A percentile compares a stretch with the other conserved stretches of the same genome.
Evolutionary conservation across 2,329 filamentous ascomycete species (phyloP).

Genomic region (Cytospora leucostoma): DNA sequence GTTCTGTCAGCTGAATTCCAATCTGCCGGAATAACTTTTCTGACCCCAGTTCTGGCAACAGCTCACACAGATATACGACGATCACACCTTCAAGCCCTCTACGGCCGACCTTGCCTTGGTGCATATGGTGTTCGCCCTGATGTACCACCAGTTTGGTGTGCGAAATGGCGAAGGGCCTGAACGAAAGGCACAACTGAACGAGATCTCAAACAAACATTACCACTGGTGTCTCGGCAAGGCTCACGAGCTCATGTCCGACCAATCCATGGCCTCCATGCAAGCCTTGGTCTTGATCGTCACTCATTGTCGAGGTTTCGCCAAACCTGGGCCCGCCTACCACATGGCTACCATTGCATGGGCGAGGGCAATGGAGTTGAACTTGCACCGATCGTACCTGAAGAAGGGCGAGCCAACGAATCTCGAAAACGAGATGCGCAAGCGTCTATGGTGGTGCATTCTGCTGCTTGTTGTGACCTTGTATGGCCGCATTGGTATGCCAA

Average conservation of each 20-base stretch:
- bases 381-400: conserved; percentile 69
- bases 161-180: conserved; percentile 63
- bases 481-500: conserved; percentile 75
- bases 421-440: conserved; percentile 74
- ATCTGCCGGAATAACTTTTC: neutral
- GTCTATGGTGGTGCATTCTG: conserved; percentile 74
- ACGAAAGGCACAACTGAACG: conserved; percentile 57
- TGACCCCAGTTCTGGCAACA: conserved; percentile 36
- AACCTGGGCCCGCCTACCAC: conserved; percentile 73
- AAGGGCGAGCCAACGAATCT: conserved; percentile 53
- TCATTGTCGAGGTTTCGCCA: conserved; percentile 76
- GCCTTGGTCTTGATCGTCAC: conserved; percentile 71
- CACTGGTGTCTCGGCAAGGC: conserved; percentile 72
- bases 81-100: conserved; percentile 62
- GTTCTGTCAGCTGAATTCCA: conserved; percentile 17
- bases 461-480: conserved; percentile 67
- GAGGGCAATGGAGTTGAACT: conserved; percentile 71
- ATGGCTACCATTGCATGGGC: conserved; percentile 66
- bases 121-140: conserved; percentile 78
- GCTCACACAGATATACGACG: conserved; percentile 69
- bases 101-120: conserved; percentile 68
- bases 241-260: conserved; percentile 62
- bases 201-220: conserved; percentile 74
- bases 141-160: conserved; percentile 75
- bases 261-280: conserved; percentile 68